Base-by-base conservation (phyloP, 176 grass and related monocot genomes). In the Juncus effusus region DNA sequence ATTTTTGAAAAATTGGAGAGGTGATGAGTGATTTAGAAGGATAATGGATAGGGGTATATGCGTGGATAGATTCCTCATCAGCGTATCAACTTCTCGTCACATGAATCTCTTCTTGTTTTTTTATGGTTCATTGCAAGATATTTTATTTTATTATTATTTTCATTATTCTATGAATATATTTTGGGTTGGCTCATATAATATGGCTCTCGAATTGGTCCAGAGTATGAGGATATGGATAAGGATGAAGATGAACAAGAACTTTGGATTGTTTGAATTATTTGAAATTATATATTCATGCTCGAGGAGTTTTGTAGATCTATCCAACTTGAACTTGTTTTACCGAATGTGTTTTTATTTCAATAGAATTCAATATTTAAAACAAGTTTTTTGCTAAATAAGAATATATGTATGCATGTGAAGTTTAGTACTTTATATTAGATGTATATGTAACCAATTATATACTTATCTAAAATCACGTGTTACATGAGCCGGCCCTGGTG, bases 191-290 rank as follows among this genome's bases (percentile, higher is more conserved):
- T 19, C 7, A 14, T 69, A 35, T 10, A 38, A 39, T 55, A 13
- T 57, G 15, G 67, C 2, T 7, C 13, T 40, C 49, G 7, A 15
- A 6, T 70, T 36, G 38, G 54, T 72, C 69, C 54, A 57, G 36
- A 15, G 58, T 47, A 59, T 11, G 38, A 42, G 39, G 69, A 59
- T 72, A 9, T 68, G 69, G 69, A 72, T 72, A 72, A 72, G 69
- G 69, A 72, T 59, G 69, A 72, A 59, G n/a, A 41, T 54, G 44
- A 36, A 58, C 4, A 67, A 28, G 19, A 28, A 28, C 19, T 28
- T 28, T 28, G 19, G 19, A 3, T 42, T 72, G 57, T 58, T 5
- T 56, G 19, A 56, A 16, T 42, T 4, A 71, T 72, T 2, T 47
- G 44, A 47, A 47, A 47, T 47, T 47, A 5, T 5, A 47, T 47